Base-by-base conservation (phyloP, 306 rosid species). In the Purshia tridentata region DNA sequence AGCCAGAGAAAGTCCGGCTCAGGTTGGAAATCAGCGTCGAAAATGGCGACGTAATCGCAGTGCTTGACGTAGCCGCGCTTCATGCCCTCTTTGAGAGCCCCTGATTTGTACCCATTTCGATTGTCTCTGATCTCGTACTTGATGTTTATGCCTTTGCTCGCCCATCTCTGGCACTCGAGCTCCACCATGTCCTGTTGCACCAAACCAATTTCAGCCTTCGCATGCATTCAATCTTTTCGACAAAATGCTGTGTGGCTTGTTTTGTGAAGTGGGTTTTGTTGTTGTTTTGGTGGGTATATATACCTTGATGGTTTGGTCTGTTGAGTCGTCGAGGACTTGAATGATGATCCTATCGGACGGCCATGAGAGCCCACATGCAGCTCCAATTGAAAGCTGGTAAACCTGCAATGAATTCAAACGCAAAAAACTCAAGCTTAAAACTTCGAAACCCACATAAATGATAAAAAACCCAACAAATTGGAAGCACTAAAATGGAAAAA, bases 1-100 rank as follows among this genome's bases (percentile, higher is more conserved):
- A 91, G 93, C 77, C 89, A 84, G 0, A 93, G 83, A 46, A 84
- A 93, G 76, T 90, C 90, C 3, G 97, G 77, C 50, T 93, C 88
- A 0, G 98, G 98, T 64, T 90, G 98, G 62, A 93, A 93, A 81
- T 93, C 98, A 0, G 98, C 98, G 48, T 93, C 98, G 70, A 93
- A 90, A 35, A 93, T 89, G 35, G 88, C 91, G 0, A 93, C 96
- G 55, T 78, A 88, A 59, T 93, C 98, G 64, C 98, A 93, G 12
- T 77, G 69, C 9, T 81, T 84, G 15, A 81, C 97, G 67, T 93
- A 90, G 76, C 82, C 83, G 2, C 74, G 91, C 12, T 89, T 93
- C 90, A 93, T 81, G 39, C 98, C 98, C 45, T 93, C 96, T 44
- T 85, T 93, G 2, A 93, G 80, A 4, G 98, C 98, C 15, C 97